phyloP scores from a whole-genome alignment of 805 yeast species.

The Phaffomyces opuntiae region DNA sequence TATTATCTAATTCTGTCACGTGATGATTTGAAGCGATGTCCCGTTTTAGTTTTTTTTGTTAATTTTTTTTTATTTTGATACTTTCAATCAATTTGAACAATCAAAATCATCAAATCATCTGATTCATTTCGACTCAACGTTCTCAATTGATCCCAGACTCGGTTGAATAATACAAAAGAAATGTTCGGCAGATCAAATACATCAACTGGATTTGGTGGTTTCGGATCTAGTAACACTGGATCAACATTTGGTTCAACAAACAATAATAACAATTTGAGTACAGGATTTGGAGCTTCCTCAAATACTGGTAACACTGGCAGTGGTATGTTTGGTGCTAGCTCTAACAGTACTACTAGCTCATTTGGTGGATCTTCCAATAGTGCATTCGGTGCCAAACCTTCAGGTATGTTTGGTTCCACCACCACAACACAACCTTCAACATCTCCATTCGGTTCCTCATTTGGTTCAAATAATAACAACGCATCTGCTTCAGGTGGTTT shows the following conservation, averaged over 20 bases:
- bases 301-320: constrained; percentile 24
- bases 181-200: constrained; percentile 24
- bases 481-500: constrained; percentile 25
- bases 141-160: not conserved
- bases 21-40: not conserved
- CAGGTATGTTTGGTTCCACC: constrained; percentile 15
- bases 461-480: constrained; percentile 29
- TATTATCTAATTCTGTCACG: not conserved
- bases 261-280: constrained; percentile 9
- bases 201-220: constrained; percentile 27
- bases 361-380: constrained; percentile 10
- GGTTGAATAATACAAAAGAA: not conserved
- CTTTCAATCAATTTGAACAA: not conserved
- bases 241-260: constrained; percentile 23
- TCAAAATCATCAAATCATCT: not conserved
- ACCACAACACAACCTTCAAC: constrained; percentile 12
- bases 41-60: not conserved
- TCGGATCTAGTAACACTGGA: constrained; percentile 24
- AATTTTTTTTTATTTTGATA: not conserved
- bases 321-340: constrained; percentile 34
- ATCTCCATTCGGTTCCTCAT: constrained; percentile 24
- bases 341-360: constrained; percentile 16
- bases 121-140: not conserved
- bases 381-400: constrained; percentile 23
- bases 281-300: constrained; percentile 21